These are phyloP conservation scores for Simmondsia chinensis DNA, from an alignment of 148 eudicot species.

Conservation along the genomic window DNA sequence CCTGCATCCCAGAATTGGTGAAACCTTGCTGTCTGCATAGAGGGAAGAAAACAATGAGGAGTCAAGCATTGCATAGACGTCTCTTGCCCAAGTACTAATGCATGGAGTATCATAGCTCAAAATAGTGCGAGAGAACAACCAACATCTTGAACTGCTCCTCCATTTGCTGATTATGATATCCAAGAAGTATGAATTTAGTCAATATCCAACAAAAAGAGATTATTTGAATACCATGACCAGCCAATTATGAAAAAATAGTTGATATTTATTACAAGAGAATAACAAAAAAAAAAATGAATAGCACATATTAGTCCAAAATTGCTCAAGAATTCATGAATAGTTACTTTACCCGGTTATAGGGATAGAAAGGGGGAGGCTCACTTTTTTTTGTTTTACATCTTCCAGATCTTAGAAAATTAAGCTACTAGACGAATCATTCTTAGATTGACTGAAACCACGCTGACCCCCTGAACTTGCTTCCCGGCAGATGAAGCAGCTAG, in stretches of 20 bases:
- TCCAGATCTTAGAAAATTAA: no score
- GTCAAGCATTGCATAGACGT: not conserved
- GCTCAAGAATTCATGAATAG: no score
- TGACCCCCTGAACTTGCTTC: no score
- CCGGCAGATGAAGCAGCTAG: no score
- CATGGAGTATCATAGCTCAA: constrained; percentile 58
- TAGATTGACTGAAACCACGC: no score
- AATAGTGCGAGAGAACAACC: constrained; percentile 83
- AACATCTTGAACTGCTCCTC: constrained; percentile 95
- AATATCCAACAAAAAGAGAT: constrained; percentile 2
- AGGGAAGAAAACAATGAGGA: not conserved
- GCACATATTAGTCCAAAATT: no score
- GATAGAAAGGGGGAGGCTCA: no score
- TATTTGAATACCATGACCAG: not conserved
- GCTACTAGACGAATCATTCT: no score
- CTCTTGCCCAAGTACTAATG: not conserved
- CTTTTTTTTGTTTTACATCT: no score
- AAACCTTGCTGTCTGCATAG: constrained; percentile 82
- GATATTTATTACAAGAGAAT: not conserved
- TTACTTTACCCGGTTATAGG: no score
- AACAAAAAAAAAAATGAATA: no score
- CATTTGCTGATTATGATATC: constrained; percentile 56
- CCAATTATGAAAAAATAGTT: not conserved
- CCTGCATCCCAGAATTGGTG: constrained; percentile 98
- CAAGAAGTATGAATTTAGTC: not conserved